Conservation (phyloP, 2,329 filamentous ascomycete species). For the Ophiostoma quercus region DNA sequence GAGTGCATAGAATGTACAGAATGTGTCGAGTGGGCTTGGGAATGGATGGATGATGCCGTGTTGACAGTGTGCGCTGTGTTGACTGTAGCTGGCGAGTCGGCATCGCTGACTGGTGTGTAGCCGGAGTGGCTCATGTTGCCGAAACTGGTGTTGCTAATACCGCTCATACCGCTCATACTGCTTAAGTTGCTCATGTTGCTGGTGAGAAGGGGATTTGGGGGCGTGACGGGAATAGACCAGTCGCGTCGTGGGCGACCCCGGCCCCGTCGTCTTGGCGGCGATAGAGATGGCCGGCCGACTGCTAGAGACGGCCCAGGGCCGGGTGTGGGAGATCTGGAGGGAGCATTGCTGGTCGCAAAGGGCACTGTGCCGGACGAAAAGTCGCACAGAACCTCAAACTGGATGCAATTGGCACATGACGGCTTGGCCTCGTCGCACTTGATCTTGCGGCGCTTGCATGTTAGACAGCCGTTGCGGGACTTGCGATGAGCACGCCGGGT, state of each 20-base stretch:
- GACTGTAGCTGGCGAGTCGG: not conserved
- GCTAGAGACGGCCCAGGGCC: not conserved
- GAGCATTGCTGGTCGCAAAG: not conserved
- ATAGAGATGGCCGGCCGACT: not conserved
- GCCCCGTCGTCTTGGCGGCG: too few species aligned
- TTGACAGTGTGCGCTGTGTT: not conserved
- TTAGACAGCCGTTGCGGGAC: not conserved
- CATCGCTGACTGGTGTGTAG: not conserved
- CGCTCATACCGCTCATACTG: not conserved
- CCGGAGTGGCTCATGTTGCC: not conserved
- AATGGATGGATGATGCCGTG: not conserved
- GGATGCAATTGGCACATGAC: not conserved
- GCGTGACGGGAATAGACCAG: not conserved
- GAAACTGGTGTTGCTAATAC: not conserved
- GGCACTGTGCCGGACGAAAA: not conserved
- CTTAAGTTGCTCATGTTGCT: not conserved
- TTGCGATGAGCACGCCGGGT: not conserved
- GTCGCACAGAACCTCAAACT: not conserved
- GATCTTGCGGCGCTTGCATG: constrained; percentile 6
- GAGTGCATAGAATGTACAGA: not conserved
- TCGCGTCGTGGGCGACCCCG: not conserved
- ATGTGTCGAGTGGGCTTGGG: not conserved
- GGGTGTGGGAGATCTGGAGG: not conserved
- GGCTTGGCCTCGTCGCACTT: constrained; percentile 7
- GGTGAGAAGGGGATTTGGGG: not conserved